A percentile compares a stretch with the other conserved stretches of the same genome.
phyloP scores from a whole-genome alignment of 306 rosid genomes.

The Parietaria judaica region DNA sequence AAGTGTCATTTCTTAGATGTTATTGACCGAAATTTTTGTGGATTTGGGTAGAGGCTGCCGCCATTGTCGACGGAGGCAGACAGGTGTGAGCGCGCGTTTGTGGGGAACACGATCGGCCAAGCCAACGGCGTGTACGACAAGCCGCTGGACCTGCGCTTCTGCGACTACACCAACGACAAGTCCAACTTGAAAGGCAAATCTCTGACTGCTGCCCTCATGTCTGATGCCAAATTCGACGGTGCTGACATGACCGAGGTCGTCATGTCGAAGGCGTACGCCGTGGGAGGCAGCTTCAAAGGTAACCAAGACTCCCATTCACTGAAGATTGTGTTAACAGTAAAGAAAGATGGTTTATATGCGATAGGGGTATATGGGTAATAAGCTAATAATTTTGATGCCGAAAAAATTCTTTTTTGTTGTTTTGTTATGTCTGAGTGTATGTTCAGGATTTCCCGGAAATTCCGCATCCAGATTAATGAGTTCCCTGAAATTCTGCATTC shows the following conservation, averaged over 20 bases:
- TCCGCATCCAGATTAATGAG: no score
- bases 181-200: slow-evolving; percentile 78
- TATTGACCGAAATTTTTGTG: no score
- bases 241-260: slow-evolving; percentile 96
- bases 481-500: no score
- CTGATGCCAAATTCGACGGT: slow-evolving; percentile 92
- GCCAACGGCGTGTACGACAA: slow-evolving; percentile 97
- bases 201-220: slow-evolving; percentile 92
- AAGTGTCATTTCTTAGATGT: no score
- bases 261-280: slow-evolving; percentile 97
- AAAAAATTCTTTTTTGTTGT: no score
- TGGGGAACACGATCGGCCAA: slow-evolving; percentile 91
- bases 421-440: no score
- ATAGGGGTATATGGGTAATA: no score
- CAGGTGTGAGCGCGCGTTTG: slow-evolving; percentile 80
- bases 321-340: no score
- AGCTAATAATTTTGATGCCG: no score
- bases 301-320: not conserved
- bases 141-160: slow-evolving; percentile 83
- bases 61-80: slow-evolving; percentile 84
- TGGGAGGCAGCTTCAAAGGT: slow-evolving; percentile 85
- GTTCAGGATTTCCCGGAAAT: no score
- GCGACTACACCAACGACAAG: slow-evolving; percentile 77
- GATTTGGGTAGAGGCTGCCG: slow-evolving; percentile 64
- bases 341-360: no score